These are phyloP conservation scores for Penicillium ucsense DNA, from an alignment of 495 filamentous ascomycete genomes.

Conservation along the genomic window DNA sequence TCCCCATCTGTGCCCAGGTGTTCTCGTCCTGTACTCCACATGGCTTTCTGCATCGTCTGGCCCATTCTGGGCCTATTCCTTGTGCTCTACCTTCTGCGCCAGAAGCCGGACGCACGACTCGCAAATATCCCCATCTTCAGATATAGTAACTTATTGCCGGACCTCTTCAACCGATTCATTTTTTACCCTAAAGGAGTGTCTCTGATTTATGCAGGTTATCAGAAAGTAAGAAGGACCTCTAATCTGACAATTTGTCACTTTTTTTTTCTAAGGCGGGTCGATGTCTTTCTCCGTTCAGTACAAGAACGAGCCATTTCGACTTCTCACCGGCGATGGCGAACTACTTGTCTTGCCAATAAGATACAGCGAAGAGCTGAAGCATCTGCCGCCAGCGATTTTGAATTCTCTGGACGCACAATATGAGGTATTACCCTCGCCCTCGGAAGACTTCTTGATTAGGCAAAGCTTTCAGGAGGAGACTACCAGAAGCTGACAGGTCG, in stretches of 20 bases:
- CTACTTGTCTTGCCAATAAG: conserved; percentile 21
- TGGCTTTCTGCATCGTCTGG: conserved; percentile 4
- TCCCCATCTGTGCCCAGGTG: background rate
- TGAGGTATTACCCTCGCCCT: conserved; percentile 8
- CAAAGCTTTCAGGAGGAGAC: too few relatives aligned
- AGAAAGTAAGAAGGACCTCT: conserved; percentile 7
- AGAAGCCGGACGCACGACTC: conserved; percentile 3
- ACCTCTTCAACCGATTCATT: conserved; percentile 20
- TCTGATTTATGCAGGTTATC: conserved; percentile 20
- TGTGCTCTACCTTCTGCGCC: conserved; percentile 3
- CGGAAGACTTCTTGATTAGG: too few relatives aligned
- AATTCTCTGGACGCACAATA: conserved; percentile 23
- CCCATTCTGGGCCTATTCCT: conserved; percentile 6
- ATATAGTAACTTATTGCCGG: conserved; percentile 13
- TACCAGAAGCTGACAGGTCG: background rate
- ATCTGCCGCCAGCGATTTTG: conserved; percentile 9
- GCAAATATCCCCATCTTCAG: conserved; percentile 19
- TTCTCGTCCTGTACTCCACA: background rate
- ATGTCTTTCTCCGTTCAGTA: conserved; percentile 8
- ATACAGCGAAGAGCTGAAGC: conserved; percentile 20
- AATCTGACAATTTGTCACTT: too few relatives aligned
- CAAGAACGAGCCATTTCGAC: conserved; percentile 18
- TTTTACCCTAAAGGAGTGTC: conserved; percentile 13
- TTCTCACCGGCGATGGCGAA: conserved; percentile 27
- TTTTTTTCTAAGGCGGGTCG: too few relatives aligned